Evolutionary conservation across 176 grass and related monocot genomes (phyloP), one percentile per base, ranked within the genome.

Genomic region (Carex littledalei): DNA sequence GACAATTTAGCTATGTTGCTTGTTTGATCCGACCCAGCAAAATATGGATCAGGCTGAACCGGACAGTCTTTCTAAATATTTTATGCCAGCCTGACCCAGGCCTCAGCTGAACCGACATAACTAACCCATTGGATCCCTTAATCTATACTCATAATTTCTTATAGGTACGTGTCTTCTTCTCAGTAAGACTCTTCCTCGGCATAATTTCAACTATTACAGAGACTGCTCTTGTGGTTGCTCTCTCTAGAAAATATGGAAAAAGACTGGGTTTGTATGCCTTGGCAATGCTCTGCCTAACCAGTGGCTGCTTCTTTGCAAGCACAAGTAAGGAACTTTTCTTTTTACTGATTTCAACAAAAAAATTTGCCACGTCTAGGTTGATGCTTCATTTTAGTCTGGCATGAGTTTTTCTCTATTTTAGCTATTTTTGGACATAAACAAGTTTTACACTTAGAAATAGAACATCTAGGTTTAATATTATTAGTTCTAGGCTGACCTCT

Each of bases 221-320:
- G 89, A 85, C 93, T 68, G 66, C 88, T 83, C 87, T 99, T 84
- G 93, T 99, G 52, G 89, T 99, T 92, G 85, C 90, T 88, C 84
- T 99, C 85, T 94, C 96, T 58, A 95, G 91, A 85, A 94, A 81
- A 94, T 95, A 99, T 82, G 96, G 96, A 79, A 94, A 99, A 62
- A 94, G 96, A 58, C 85, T 94, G 84, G 93, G 90, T 74, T 95
- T 86, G 84, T 99, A 99, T 90, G 68, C 88, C 86, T 93, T 99
- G 86, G 96, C 93, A 85, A 91, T 94, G 93, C 81, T 99, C 63
- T 99, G 93, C 73, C 86, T 99, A 81, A 95, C 96, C 35, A 99
- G 96, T 73, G 96, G 96, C 64, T 99, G 93, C 80, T 99, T 99
- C 88, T 99, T 99, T 84, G 96, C 96, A 15, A 99, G 93, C 80